Base-by-base conservation (phyloP, 306 rosid genomes). In the Cyclanthera cordifolia region DNA sequence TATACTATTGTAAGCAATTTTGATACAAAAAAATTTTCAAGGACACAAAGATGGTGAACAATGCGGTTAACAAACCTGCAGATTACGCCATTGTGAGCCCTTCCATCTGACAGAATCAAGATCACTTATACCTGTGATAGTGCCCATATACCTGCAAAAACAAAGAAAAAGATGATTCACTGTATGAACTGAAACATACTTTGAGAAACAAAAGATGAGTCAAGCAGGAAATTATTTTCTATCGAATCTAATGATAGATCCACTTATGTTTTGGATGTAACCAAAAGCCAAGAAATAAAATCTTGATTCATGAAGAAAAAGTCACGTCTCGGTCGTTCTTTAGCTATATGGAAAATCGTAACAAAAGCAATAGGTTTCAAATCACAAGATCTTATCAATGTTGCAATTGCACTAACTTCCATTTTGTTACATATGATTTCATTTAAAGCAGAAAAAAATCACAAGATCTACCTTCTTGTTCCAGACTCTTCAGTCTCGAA, bases 401-500 rank as follows among this genome's bases (percentile, higher is more conserved):
- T 55, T 10, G 64, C 65, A 28, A 16, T 5, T 56, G 8, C 19
- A 24, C 4, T 23, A 24, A 23, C 34, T 6, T 53, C 1, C 6
- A 27, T n/a, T 25, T 27, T 9, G 1, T 0, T 2, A 2, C 2
- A 19, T 21, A 39, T 37, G 14, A 13, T 39, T 47, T 49, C 55
- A 28, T 71, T 23, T n/a, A 9, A 21, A 65, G 54, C 14, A 5
- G 48, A 25, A 55, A 70, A 67, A 45, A 67, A 51, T 53, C 55
- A 68, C 67, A 56, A 60, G 59, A 73, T 70, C 76, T 72, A 93
- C 98, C 98, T 93, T 86, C 98, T 84, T 61, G 96, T 90, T 80
- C 97, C 97, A 0, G 99, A 93, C 72, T 93, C 99, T 72, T 93
- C 99, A 43, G 99, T 88, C 77, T 93, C 99, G 52, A 93, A 90